Evolutionary conservation across 2,329 filamentous ascomycete genomes (phyloP).

Genomic region (Pleoardoris graminearum): DNA sequence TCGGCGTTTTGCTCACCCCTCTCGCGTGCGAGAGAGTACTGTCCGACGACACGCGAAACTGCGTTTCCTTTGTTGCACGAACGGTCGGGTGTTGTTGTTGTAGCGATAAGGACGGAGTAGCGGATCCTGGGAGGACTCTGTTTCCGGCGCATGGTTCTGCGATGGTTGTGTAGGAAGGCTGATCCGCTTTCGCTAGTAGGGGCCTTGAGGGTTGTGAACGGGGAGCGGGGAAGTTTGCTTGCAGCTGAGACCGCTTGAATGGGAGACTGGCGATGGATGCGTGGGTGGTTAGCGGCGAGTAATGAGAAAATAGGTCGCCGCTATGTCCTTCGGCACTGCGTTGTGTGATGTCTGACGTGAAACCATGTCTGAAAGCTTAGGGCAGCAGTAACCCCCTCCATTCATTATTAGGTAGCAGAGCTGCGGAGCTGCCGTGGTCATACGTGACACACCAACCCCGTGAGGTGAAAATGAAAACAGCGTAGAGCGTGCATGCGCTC

Average conservation of each 20-base stretch:
- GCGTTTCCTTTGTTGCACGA: slow-evolving; percentile 39
- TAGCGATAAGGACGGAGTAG: slow-evolving; percentile 14
- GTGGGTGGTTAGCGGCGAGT: slow-evolving; percentile 26
- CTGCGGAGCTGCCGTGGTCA: too few species aligned
- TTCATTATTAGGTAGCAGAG: too few species aligned
- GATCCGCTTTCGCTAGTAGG: slow-evolving; percentile 8
- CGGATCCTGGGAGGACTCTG: slow-evolving; percentile 2
- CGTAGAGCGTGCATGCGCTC: not conserved
- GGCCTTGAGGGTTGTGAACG: slow-evolving; percentile 26
- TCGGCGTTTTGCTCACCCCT: slow-evolving; percentile 12
- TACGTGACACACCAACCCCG: too few species aligned
- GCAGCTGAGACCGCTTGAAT: slow-evolving; percentile 30
- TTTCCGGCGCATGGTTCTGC: slow-evolving; percentile 22
- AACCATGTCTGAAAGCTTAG: too few species aligned
- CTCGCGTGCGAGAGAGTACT: slow-evolving; percentile 40
- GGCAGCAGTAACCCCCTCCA: not conserved
- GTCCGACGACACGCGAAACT: slow-evolving; percentile 33
- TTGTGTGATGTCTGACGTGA: too few species aligned
- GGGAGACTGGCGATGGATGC: slow-evolving; percentile 26
- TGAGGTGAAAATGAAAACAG: not conserved
- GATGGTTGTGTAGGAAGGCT: slow-evolving; percentile 23
- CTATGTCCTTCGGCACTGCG: too few species aligned
- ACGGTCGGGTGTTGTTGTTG: slow-evolving; percentile 21
- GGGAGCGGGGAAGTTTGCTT: slow-evolving; percentile 29
- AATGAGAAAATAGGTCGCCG: slow-evolving; percentile 37